Evolutionary conservation across 1,284 basidiomycete species (phyloP).

Genomic region (Cutaneotrichosporon sp.): DNA sequence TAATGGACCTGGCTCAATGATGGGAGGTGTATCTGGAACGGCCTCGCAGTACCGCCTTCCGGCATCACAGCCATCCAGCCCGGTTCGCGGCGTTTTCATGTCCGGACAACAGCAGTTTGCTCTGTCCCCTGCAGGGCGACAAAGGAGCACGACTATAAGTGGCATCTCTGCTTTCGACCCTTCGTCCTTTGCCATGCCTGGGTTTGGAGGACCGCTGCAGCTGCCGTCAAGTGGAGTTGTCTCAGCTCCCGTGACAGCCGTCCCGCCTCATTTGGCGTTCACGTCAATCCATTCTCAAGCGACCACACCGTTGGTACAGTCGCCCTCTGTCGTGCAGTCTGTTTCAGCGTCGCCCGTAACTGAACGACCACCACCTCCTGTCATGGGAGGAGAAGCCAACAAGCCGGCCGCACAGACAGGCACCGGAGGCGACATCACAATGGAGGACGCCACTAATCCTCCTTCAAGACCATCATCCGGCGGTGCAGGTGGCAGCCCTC

Average conservation of each 20-base stretch:
- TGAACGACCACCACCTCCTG: conserved; percentile 1
- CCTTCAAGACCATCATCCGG: conserved; percentile 19
- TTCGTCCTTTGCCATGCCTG: neutral
- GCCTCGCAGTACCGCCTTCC: conserved; percentile 27
- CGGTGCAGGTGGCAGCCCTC: conserved; percentile 7
- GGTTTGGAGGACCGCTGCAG: neutral
- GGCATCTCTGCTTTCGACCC: conserved; percentile 26
- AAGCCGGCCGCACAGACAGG: conserved; percentile 5
- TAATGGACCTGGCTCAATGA: too few species aligned
- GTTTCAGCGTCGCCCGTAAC: conserved; percentile 5
- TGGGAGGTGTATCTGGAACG: neutral
- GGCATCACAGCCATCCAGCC: conserved; percentile 42
- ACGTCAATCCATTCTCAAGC: conserved; percentile 24
- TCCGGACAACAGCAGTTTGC: conserved; percentile 24
- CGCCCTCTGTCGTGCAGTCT: neutral
- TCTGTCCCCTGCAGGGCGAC: conserved; percentile 25
- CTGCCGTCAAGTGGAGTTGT: neutral
- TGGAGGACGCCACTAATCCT: conserved; percentile 37
- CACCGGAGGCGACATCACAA: conserved; percentile 21
- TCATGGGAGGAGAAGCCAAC: neutral
- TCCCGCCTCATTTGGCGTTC: conserved; percentile 37
- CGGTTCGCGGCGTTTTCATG: conserved; percentile 31
- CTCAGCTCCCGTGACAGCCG: conserved; percentile 15
- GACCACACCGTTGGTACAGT: neutral
- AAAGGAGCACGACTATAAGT: conserved; percentile 42